Evolutionary conservation across 75 land plant genomes (phyloP).

Genomic region (Cupressus sempervirens): DNA sequence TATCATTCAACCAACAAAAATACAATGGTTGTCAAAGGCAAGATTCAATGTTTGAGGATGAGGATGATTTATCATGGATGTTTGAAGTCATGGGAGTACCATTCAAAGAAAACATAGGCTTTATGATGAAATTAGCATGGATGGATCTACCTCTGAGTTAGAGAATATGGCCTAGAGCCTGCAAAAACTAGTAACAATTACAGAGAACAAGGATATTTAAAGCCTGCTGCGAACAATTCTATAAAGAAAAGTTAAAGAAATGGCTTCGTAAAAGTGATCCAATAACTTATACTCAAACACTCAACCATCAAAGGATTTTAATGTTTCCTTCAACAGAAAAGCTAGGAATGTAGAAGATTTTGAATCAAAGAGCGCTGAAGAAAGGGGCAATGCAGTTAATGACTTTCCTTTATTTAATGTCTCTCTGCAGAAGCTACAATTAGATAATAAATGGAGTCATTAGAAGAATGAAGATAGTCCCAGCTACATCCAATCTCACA

Average conservation of each 20-base stretch:
- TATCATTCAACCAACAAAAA: too few relatives aligned
- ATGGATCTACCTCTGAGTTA: constrained; percentile 4
- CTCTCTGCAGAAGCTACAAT: neutral
- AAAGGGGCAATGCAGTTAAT: neutral
- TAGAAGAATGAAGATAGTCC: neutral
- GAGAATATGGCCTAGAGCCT: constrained; percentile 2
- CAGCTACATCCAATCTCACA: too few relatives aligned
- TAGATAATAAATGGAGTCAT: neutral
- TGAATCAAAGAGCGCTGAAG: neutral
- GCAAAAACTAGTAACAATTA: neutral
- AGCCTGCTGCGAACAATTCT: neutral
- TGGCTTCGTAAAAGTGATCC: constrained; percentile 2
- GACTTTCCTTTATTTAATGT: neutral
- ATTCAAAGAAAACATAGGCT: neutral
- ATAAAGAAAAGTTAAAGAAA: neutral
- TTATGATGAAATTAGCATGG: constrained; percentile 2
- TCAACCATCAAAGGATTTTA: constrained; percentile 3
- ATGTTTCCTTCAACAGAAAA: constrained; percentile 1
- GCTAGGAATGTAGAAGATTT: neutral
- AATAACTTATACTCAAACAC: neutral
- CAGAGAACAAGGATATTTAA: constrained; percentile 3
- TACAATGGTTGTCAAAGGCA: constrained; percentile 3
- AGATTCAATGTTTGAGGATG: constrained; percentile 15
- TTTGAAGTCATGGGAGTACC: neutral
- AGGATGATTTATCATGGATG: constrained; percentile 12